Evolutionary conservation across 2,329 filamentous ascomycete genomes (phyloP), one percentile per base, ranked within the genome.

Genomic region (Curvularia sp.): DNA sequence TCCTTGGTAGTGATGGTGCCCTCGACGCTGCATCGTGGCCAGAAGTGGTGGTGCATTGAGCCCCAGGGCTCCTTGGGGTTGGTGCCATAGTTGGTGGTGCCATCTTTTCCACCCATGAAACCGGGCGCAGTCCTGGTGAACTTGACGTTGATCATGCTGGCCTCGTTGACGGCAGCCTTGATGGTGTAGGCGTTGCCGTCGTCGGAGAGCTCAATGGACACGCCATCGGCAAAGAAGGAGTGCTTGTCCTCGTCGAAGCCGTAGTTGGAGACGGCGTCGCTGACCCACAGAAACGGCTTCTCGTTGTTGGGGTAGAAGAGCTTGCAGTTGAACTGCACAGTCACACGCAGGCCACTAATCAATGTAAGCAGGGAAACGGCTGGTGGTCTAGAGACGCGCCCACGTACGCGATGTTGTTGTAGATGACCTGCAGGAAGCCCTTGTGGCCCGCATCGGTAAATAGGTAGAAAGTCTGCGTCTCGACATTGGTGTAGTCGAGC

Each of bases 401-500:
- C 89, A 79, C 88, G 68, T 69, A 97, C 93, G 87, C 90, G 77
- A 99, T 91, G 80, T 97, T 97, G 83, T 91, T 98, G 84, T 98
- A 97, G 77, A 99, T 97, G 79, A 98, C 85, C 83, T 99, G 95
- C 60, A 87, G 87, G 78, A 97, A 86, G 52, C 85, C 91, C 64
- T 93, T 78, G 63, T 89, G 84, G 49, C 95, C 95, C 59, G 82
- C 87, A 62, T 97, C 91, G 55, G 89, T 83, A 79, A 89, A 89
- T 73, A 97, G 80, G 81, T 99, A 99, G 81, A 97, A 99, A 63
- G 86, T 93, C 82, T 97, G 90, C 28, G 92, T 97, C 84, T 99
- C 95, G 69, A 98, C 95, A 73, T 86, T 90, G 64, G 95, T 98
- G 72, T 88, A 89, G 67, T 92, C 89, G 82, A 93, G 85, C 25